Evolutionary conservation across 1,284 basidiomycete genomes (phyloP).

Genomic region (Ustilago shanxiensis): DNA sequence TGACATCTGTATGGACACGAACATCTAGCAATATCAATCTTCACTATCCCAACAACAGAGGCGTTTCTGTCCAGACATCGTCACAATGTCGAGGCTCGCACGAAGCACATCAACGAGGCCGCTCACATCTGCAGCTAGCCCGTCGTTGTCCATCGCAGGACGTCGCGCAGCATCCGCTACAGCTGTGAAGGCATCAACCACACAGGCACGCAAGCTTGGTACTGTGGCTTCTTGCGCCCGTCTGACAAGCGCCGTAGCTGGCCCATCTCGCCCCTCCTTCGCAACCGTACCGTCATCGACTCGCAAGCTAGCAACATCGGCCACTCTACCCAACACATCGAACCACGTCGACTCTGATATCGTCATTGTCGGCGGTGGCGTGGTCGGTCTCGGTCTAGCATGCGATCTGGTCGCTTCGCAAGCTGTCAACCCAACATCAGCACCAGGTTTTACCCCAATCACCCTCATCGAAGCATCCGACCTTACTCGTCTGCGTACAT

Average conservation of each 20-base stretch:
- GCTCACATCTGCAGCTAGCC: constrained; percentile 11
- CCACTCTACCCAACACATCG: background rate
- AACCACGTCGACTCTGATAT: constrained; percentile 50
- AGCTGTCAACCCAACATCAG: constrained; percentile 14
- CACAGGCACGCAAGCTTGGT: background rate
- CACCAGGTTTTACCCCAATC: constrained; percentile 22
- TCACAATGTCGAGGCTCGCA: constrained; percentile 29
- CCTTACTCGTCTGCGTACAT: constrained; percentile 46
- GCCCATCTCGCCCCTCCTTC: constrained; percentile 11
- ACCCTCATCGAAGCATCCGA: constrained; percentile 62
- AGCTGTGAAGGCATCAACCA: background rate
- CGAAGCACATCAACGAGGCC: constrained; percentile 12
- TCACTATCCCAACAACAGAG: background rate
- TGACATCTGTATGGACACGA: background rate
- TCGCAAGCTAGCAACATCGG: constrained; percentile 16
- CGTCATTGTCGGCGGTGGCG: constrained; percentile 67
- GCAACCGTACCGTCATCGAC: background rate
- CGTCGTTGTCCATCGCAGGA: constrained; percentile 1
- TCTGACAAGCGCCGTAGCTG: constrained; percentile 1
- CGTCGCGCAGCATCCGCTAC: background rate
- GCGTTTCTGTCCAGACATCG: background rate
- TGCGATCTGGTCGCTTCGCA: constrained; percentile 45
- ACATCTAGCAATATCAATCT: background rate
- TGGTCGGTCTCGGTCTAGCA: constrained; percentile 64
- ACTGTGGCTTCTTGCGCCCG: background rate